Percentiles rank a stretch among this genome's conserved stretches.
These are phyloP conservation scores for Syzygium oleosum DNA, from an alignment of 345 rosid genomes.

Conservation along the genomic window DNA sequence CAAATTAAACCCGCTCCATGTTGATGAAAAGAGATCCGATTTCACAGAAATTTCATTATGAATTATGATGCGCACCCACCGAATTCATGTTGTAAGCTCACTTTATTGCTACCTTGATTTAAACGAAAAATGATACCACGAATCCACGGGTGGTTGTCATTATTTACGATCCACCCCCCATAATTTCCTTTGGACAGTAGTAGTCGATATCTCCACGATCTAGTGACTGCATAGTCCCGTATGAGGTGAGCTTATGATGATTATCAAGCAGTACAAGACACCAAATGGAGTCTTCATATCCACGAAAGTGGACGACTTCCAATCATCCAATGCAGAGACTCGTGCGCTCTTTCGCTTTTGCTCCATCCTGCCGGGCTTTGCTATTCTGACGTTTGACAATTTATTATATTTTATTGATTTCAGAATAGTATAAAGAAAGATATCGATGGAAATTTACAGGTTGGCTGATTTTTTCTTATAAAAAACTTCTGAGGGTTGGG, in stretches of 20 bases:
- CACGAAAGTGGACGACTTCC: neutral
- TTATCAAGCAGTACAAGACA: neutral
- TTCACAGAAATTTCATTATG: too few species aligned
- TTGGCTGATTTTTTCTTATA: neutral
- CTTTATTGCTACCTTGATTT: too few species aligned
- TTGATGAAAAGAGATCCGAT: too few species aligned
- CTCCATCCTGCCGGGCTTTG: neutral
- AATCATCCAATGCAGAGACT: neutral
- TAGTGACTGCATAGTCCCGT: neutral
- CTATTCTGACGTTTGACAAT: neutral
- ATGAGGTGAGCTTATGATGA: neutral
- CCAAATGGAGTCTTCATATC: neutral
- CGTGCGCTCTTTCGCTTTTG: neutral
- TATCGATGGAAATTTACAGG: neutral
- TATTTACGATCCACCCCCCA: neutral
- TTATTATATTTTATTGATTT: neutral
- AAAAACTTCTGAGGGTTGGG: neutral
- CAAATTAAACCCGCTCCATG: too few species aligned
- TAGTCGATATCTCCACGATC: neutral
- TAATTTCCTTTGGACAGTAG: neutral
- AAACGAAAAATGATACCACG: too few species aligned
- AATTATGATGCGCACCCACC: too few species aligned
- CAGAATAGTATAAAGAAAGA: neutral
- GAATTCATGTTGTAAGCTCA: neutral
- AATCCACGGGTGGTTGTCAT: neutral